phyloP scores from a whole-genome alignment of 139 green algal genomes.

The Tetraselmis chui region DNA sequence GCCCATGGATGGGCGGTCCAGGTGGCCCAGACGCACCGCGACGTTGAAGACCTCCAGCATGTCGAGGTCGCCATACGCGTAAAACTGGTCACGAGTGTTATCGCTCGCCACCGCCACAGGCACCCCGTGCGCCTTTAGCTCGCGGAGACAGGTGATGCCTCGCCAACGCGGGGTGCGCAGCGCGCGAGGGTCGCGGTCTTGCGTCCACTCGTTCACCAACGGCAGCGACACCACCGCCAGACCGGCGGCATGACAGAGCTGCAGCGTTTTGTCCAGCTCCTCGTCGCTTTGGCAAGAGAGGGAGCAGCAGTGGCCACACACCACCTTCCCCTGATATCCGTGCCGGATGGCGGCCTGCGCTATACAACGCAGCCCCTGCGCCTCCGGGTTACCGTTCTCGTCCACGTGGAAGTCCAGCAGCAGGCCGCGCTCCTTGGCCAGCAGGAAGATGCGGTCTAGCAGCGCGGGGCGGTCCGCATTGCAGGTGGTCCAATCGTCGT shows the following conservation, averaged over 20 bases:
- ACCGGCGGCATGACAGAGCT: slow-evolving; percentile 21
- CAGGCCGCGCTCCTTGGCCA: slow-evolving; percentile 51
- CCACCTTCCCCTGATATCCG: slow-evolving; percentile 51
- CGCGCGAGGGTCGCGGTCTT: slow-evolving; percentile 22
- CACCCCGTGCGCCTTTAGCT: slow-evolving; percentile 41
- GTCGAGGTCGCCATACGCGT: slow-evolving; percentile 66
- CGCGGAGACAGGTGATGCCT: slow-evolving; percentile 53
- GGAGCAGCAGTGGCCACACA: slow-evolving; percentile 70
- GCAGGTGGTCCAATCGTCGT: slow-evolving; percentile 68
- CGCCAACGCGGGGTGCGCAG: slow-evolving; percentile 49
- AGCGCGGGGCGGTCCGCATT: slow-evolving; percentile 43
- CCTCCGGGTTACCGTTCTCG: slow-evolving; percentile 63
- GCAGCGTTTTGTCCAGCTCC: slow-evolving; percentile 36
- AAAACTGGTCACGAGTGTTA: slow-evolving; percentile 72
- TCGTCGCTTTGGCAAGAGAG: slow-evolving; percentile 37
- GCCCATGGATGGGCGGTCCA: slow-evolving; percentile 49
- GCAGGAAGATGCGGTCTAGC: slow-evolving; percentile 58
- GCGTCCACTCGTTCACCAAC: slow-evolving; percentile 67
- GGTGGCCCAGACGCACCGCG: slow-evolving; percentile 52
- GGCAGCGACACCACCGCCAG: slow-evolving; percentile 59
- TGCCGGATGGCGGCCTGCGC: slow-evolving; percentile 48
- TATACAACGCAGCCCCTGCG: slow-evolving; percentile 54
- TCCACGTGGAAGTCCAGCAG: slow-evolving; percentile 72
- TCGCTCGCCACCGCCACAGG: slow-evolving; percentile 57
- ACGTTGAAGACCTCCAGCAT: slow-evolving; percentile 66